phyloP scores from a whole-genome alignment of 2,329 filamentous ascomycete genomes.

The Sclerotinia minor region DNA sequence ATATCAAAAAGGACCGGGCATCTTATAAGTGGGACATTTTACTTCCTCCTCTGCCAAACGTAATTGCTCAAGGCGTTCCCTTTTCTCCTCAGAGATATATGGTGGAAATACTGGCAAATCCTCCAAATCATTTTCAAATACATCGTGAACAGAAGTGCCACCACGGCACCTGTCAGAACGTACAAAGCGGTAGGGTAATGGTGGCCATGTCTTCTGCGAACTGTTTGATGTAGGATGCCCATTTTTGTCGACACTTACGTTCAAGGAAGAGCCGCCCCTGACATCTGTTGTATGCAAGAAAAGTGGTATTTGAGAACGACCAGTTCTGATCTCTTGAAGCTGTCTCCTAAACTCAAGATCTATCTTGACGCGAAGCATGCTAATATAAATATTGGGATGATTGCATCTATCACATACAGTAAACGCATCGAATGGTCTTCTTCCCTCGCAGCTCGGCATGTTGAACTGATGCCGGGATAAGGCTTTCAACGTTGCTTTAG shows the following conservation, averaged over 20 bases:
- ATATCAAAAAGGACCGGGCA: conserved; percentile 13
- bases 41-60: conserved; percentile 1
- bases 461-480: conserved; percentile 1
- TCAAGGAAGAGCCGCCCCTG: background rate
- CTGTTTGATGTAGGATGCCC: background rate
- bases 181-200: conserved; percentile 14
- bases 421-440: background rate
- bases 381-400: background rate
- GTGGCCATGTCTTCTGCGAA: background rate
- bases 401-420: conserved; percentile 1
- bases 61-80: background rate
- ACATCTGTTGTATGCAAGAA: background rate
- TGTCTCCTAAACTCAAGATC: conserved; percentile 15
- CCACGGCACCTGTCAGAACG: background rate
- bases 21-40: background rate
- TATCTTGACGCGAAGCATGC: background rate
- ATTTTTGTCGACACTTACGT: no score
- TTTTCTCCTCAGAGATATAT: background rate
- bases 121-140: conserved; percentile 13
- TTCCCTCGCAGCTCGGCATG: background rate
- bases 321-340: conserved; percentile 14
- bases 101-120: background rate
- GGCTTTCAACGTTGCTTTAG: background rate
- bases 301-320: background rate
- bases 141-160: background rate